Conservation (phyloP, 805 yeast species). For the Ogataea thermomethanolica region DNA sequence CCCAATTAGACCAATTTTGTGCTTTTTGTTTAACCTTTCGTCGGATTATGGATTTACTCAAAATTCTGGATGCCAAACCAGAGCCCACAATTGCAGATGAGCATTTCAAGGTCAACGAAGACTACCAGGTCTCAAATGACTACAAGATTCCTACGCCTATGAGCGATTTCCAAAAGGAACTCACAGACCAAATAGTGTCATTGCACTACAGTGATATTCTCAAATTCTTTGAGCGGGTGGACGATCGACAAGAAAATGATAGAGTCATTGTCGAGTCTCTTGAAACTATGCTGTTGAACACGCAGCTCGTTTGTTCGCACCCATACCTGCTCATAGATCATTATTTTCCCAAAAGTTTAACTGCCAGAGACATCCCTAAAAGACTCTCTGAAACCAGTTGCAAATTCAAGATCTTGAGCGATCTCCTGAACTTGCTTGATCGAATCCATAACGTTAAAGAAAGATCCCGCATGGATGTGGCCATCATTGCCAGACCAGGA, state of each 20-base stretch:
- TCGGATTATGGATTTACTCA: conserved; percentile 61
- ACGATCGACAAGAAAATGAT: conserved; percentile 39
- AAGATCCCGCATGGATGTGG: conserved; percentile 47
- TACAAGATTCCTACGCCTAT: conserved; percentile 79
- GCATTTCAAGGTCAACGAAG: conserved; percentile 35
- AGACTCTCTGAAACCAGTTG: conserved; percentile 78
- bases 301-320: conserved; percentile 80
- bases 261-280: conserved; percentile 70
- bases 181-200: conserved; percentile 88
- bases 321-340: conserved; percentile 84
- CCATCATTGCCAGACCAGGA: conserved; percentile 67
- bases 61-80: conserved; percentile 78
- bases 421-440: conserved; percentile 55
- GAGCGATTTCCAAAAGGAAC: conserved; percentile 80
- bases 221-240: conserved; percentile 71
- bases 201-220: conserved; percentile 88
- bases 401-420: conserved; percentile 69
- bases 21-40: not conserved
- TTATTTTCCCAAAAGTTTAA: conserved; percentile 75
- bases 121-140: conserved; percentile 49
- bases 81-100: conserved; percentile 74
- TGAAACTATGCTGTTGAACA: conserved; percentile 68
- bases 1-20: too few relatives aligned
- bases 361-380: conserved; percentile 65
- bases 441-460: conserved; percentile 27